Evolutionary conservation across 2,329 filamentous ascomycete genomes (phyloP), one percentile per base, ranked within the genome.

Genomic region (Aspergillus flavus): DNA sequence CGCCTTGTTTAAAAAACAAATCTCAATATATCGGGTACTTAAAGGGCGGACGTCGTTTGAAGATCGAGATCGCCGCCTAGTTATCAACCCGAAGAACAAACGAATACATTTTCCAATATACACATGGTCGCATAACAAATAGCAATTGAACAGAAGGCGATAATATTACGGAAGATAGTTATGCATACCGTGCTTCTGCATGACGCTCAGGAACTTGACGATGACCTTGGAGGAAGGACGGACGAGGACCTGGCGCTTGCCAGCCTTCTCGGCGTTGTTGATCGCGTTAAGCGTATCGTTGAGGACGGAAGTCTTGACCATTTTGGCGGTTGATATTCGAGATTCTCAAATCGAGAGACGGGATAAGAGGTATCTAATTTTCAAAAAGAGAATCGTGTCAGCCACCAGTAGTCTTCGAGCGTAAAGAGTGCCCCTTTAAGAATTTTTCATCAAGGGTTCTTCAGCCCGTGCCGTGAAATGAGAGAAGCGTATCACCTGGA

Each of bases 261-360:
- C 95, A 77, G 92, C 87, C 91, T 99, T 98, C 90, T 99, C 96
- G 88, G 95, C 95, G 85, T 99, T 99, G 93, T 99, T 99, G 91
- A 99, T 98, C 87, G 89, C 87, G 84, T 97, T 97, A 79, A 97
- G 91, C 82, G 92, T 93, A 91, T 99, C 95, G 89, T 98, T 96
- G 84, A 99, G 94, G 80, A 98, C 95, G 83, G 93, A 97, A 79
- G 95, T 98, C 87, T 92, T 93, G 85, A 97, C 94, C 94, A 99
- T 99, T 82, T 91, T 97, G 89, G 81, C 89, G 88, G 87, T 86
- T 76, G 79, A 61, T 67, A 68, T 65, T 71, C 71, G 74, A 83
- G 81, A 83, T 84, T 83, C 81, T 83, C 81, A 83, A 80, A 81
- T 82, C 81, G 75, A 74, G 70, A 64, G 64, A 67, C 58, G 66